Percentiles rank a stretch among this genome's conserved stretches.
These are phyloP conservation scores for Phytomonas francai DNA, from an alignment of 208 protist species.

Conservation along the genomic window DNA sequence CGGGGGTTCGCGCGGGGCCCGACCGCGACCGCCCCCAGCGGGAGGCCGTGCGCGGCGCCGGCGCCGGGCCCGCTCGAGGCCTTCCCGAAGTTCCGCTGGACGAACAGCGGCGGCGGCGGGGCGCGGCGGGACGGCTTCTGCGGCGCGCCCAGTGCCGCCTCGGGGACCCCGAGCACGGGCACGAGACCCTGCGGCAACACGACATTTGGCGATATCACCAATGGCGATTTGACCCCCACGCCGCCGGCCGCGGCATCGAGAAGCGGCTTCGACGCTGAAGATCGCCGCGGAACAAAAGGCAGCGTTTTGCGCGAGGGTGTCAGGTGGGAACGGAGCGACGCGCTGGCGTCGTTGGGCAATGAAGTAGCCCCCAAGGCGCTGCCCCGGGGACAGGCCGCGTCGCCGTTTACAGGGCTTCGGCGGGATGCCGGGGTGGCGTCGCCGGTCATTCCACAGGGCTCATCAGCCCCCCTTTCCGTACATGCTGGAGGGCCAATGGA, in stretches of 20 bases:
- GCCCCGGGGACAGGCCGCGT: neutral
- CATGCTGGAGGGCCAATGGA: neutral
- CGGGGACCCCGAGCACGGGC: too few species aligned
- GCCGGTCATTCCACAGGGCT: conserved; percentile 2
- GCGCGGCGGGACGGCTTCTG: conserved; percentile 2
- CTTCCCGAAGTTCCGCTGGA: too few species aligned
- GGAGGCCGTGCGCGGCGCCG: too few species aligned
- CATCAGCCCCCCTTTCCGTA: neutral
- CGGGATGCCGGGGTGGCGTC: neutral
- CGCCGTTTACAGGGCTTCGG: neutral
- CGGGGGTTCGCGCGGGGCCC: neutral
- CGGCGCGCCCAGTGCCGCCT: neutral
- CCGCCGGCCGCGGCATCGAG: neutral
- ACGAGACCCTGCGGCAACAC: too few species aligned
- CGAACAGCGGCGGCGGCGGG: conserved; percentile 12
- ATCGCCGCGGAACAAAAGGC: too few species aligned
- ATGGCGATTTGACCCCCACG: neutral
- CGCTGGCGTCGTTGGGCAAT: too few species aligned
- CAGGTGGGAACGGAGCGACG: too few species aligned
- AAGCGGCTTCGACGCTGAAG: neutral
- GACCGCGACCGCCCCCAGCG: too few species aligned
- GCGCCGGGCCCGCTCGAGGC: too few species aligned
- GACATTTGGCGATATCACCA: too few species aligned
- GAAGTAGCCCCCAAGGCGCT: too few species aligned
- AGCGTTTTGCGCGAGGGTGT: too few species aligned